A percentile compares a stretch with the other conserved stretches of the same genome.
phyloP scores from a whole-genome alignment of 192 early-diverging fungal genomes.

The Podila horticola region DNA sequence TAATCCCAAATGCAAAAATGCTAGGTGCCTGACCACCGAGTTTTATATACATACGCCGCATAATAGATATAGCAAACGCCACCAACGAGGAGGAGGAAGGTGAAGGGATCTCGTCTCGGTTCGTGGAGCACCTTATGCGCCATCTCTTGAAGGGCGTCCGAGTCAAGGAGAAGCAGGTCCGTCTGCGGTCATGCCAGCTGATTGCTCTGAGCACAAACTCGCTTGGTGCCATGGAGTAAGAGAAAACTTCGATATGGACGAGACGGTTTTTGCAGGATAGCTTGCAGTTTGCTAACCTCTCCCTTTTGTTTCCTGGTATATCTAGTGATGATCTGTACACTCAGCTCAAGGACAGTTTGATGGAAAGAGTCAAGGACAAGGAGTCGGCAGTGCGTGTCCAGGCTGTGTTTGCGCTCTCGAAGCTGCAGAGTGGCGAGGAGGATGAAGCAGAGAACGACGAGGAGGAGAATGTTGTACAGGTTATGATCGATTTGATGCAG shows the following conservation, averaged over 20 bases:
- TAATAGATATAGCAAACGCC: slow-evolving; percentile 35
- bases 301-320: background rate
- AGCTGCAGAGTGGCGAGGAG: slow-evolving; percentile 74
- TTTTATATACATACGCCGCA: too few relatives aligned
- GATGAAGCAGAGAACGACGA: slow-evolving; percentile 59
- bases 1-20: background rate
- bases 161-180: slow-evolving; percentile 83
- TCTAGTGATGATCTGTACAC: slow-evolving; percentile 79
- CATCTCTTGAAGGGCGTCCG: slow-evolving; percentile 79
- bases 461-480: slow-evolving; percentile 68
- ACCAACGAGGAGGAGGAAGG: slow-evolving; percentile 49
- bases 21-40: background rate
- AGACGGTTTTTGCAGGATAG: background rate
- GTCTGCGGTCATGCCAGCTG: slow-evolving; percentile 80
- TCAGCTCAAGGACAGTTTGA: slow-evolving; percentile 71
- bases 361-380: slow-evolving; percentile 82
- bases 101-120: slow-evolving; percentile 70
- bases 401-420: slow-evolving; percentile 80
- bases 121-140: slow-evolving; percentile 75
- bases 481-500: slow-evolving; percentile 71
- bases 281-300: background rate
- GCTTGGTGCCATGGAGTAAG: slow-evolving; percentile 82
- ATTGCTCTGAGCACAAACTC: slow-evolving; percentile 78
- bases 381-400: slow-evolving; percentile 82
- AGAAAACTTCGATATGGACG: too few relatives aligned